Conservation (phyloP, 139 green algal species). For the Nannochloris sp. region DNA sequence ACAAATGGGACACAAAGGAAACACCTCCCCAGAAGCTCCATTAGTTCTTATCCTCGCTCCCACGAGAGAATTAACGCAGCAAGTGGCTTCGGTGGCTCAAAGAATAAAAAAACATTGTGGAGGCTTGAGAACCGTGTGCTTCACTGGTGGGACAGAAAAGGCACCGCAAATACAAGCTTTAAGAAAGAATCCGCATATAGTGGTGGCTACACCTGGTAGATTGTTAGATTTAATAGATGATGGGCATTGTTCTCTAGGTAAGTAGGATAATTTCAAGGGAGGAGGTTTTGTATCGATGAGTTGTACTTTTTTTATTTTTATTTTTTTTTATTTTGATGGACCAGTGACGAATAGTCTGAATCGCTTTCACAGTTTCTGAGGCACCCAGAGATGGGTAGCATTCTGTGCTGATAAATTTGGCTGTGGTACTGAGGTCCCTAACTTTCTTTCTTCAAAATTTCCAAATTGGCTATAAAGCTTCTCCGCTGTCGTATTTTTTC, state of each 20-base stretch:
- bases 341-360: slow-evolving; percentile 25
- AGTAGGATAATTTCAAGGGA: background rate
- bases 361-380: slow-evolving; percentile 63
- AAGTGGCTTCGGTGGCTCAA: slow-evolving; percentile 39
- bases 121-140: slow-evolving; percentile 28
- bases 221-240: slow-evolving; percentile 71
- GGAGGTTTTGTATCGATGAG: no score
- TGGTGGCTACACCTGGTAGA: slow-evolving; percentile 78
- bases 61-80: slow-evolving; percentile 74
- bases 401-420: slow-evolving; percentile 16
- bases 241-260: slow-evolving; percentile 33
- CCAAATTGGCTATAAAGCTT: no score
- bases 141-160: slow-evolving; percentile 61
- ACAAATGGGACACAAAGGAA: slow-evolving; percentile 5
- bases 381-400: background rate
- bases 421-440: slow-evolving; percentile 10
- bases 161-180: slow-evolving; percentile 41
- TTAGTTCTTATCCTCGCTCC: slow-evolving; percentile 58
- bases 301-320: background rate
- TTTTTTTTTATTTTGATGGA: background rate
- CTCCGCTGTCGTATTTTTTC: no score
- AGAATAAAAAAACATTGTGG: slow-evolving; percentile 21
- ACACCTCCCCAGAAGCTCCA: slow-evolving; percentile 21
- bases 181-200: slow-evolving; percentile 38
- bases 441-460: no score